Evolutionary conservation across 2,329 filamentous ascomycete genomes (phyloP), one percentile per base, ranked within the genome.

Genomic region (Madurella mycetomatis): DNA sequence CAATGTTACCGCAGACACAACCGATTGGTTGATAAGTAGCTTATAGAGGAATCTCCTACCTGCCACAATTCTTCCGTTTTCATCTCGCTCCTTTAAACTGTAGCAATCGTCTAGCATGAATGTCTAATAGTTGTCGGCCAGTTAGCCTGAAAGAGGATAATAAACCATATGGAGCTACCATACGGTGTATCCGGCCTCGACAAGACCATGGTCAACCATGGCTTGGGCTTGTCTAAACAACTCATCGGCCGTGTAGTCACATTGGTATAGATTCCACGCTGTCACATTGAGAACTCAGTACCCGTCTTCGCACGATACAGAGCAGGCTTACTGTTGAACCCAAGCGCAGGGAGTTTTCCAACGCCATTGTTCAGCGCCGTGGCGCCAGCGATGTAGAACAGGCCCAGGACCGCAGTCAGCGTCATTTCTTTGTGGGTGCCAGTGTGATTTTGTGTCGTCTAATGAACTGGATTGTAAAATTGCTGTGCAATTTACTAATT

Each of bases 51-150:
- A 9, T 8, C 12, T 16, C 44, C 44, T 40, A 56, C 54, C 54
- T 31, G 30, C 54, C 2, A 56, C 50, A 31, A 56, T 56, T 2
- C 15, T 43, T 2, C 54, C 49, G 12, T 56, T 43, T 2, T 9
- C 1, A 30, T 50, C 40, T 8, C 54, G 46, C 16, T 53, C 34
- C 39, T 47, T 53, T 11, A 53, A n/a, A 39, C 41, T 47, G 47
- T 56, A 56, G 40, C 54, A 56, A 9, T 56, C 54, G 15, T 56
- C 54, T 15, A 56, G 50, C 54, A 53, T 53, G 18, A 56, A 56
- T 1, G 31, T 47, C 54, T 53, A n/a, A 1, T 13, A n/a, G 2
- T 13, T 15, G 5, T 9, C 5, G 3, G 30, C 43, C 16, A 30
- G 47, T 17, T 25, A 9, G 15, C 15, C 11, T 17, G 3, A 34